Evolutionary conservation across 345 rosid species (phyloP), one percentile per base, ranked within the genome.

Genomic region (Gossypium longicalyx): DNA sequence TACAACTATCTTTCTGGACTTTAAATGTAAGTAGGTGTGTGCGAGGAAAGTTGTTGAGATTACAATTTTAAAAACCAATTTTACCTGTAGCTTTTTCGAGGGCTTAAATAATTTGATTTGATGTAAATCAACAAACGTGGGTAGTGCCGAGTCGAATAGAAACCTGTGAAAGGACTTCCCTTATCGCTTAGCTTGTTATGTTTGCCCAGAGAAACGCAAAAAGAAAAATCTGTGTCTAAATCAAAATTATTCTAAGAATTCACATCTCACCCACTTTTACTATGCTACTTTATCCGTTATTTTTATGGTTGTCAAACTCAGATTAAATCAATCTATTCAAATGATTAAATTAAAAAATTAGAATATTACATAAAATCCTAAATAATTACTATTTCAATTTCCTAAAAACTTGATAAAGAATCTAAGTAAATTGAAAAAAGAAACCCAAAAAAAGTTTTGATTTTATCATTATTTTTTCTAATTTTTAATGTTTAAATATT

Each of bases 1-100:
- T 48, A 81, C 25, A 85, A 65, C 45, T 67, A 67, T 67, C 41
- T 34, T 48, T 5, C 69, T 19, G 0, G 51, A 19, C 69, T n/a
- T 64, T 12, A 56, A 5, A 9, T 56, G n/a, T 5, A 34, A 4
- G 58, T 54, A 0, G 9, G 60, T 56, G 25, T 51, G 8, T 0
- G 56, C 1, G 41, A 34, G 56, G 56, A n/a, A 16, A 51, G 0
- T 45, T 45, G 49, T 45, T 10, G 13, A 45, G 49, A 51, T 29
- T 4, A 4, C 38, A 4, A 29, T 29, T 29, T 29, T 29, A 29
- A 29, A 29, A 15, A 62, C 19, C 22, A 43, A 0, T 3, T 64
- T 41, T 64, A n/a, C 49, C 13, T 43, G 51, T 43, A 3, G 17
- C n/a, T 56, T 56, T 20, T 17, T 4, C 20, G 29, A 9, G 61